Evolutionary conservation across 805 yeast species (phyloP).

Genomic region (Yamadazyma takamatsuzukensis): DNA sequence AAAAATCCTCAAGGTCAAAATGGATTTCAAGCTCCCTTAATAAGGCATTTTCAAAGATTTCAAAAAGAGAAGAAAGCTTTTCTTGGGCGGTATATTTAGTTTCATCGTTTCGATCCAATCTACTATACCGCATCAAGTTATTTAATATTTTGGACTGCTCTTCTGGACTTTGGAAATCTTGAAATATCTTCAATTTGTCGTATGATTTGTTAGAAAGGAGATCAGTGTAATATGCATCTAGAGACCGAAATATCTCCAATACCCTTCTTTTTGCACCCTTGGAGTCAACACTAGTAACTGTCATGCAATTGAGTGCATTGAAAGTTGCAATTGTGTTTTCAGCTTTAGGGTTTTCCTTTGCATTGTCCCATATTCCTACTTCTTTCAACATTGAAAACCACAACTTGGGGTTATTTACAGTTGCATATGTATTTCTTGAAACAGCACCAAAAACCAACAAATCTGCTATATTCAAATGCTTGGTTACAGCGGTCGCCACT

Average conservation of each 20-base stretch:
- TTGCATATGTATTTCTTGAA: constrained; percentile 33
- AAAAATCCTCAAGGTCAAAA: constrained; percentile 45
- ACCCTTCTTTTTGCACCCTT: constrained; percentile 37
- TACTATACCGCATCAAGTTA: constrained; percentile 38
- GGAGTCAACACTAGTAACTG: constrained; percentile 19
- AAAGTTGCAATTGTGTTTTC: background rate
- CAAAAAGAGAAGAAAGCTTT: constrained; percentile 54
- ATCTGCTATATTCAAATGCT: constrained; percentile 35
- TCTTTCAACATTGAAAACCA: constrained; percentile 35
- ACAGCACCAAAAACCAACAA: constrained; percentile 35
- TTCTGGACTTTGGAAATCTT: constrained; percentile 45
- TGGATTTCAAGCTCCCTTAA: constrained; percentile 64
- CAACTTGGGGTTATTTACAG: constrained; percentile 35
- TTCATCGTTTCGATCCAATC: constrained; percentile 27
- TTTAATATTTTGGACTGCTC: constrained; percentile 47
- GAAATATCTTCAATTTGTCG: constrained; percentile 43
- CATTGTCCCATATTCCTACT: constrained; percentile 34
- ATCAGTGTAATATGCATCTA: constrained; percentile 46
- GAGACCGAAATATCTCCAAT: constrained; percentile 32
- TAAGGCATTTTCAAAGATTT: constrained; percentile 69
- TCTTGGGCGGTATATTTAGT: constrained; percentile 27
- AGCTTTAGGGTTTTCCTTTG: constrained; percentile 15
- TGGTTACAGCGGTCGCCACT: constrained; percentile 33
- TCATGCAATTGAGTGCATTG: constrained; percentile 35
- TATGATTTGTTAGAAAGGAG: constrained; percentile 37